A percentile compares a stretch with the other conserved stretches of the same genome.
phyloP scores from a whole-genome alignment of 768 basidiomycete species.

The Suillus occidentalis region DNA sequence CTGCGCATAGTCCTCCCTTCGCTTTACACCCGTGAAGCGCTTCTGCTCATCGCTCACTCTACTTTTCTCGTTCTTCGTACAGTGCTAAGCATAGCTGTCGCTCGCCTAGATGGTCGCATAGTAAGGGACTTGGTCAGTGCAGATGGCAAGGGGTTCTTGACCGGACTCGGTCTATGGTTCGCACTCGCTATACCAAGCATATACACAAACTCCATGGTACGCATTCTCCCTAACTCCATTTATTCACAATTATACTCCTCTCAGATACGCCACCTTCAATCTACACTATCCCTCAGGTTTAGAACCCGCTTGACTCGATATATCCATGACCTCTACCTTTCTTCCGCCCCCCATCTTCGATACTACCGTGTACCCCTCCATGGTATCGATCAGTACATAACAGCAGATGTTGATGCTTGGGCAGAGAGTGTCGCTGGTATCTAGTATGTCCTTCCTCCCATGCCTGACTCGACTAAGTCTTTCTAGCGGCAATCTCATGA shows the following conservation, averaged over 20 bases:
- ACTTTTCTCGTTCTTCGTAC: slow-evolving; percentile 85
- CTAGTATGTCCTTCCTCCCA: slow-evolving; percentile 61
- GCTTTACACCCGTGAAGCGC: slow-evolving; percentile 63
- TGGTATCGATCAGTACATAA: slow-evolving; percentile 89
- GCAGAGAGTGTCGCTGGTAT: slow-evolving; percentile 81
- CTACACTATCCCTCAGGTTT: slow-evolving; percentile 78
- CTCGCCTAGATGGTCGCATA: slow-evolving; percentile 84
- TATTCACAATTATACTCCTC: background rate
- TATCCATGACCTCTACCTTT: slow-evolving; percentile 89
- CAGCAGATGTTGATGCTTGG: slow-evolving; percentile 89
- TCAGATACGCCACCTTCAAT: slow-evolving; percentile 87
- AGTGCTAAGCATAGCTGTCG: slow-evolving; percentile 84
- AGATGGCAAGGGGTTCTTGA: slow-evolving; percentile 79
- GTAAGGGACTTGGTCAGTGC: slow-evolving; percentile 89
- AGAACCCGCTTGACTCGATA: slow-evolving; percentile 88
- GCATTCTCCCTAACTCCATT: slow-evolving; percentile 6
- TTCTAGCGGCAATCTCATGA: slow-evolving; percentile 84
- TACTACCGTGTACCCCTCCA: slow-evolving; percentile 69
- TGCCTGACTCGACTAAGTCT: background rate
- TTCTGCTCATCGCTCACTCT: slow-evolving; percentile 76
- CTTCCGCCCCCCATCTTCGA: slow-evolving; percentile 64
- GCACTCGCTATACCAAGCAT: slow-evolving; percentile 88
- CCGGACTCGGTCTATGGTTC: slow-evolving; percentile 87
- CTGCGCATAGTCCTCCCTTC: slow-evolving; percentile 69
- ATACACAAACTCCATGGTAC: slow-evolving; percentile 93